Conservation (phyloP, 140 eudicot genomes). For the Bidens hawaiensis region DNA sequence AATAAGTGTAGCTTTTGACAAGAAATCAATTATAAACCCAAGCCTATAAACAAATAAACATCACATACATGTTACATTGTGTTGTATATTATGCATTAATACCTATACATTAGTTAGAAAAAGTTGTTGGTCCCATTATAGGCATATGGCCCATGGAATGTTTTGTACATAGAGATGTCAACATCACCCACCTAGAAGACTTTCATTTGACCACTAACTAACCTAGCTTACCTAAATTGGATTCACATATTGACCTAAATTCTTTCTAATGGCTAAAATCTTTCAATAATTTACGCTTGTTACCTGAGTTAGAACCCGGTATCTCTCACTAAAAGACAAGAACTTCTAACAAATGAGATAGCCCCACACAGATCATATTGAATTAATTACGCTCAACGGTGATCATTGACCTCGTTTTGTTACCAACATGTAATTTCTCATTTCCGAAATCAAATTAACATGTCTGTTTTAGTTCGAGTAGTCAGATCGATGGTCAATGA, state of each 20-base stretch:
- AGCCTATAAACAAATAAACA: slow-evolving; percentile 69
- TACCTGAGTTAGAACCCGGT: too few relatives aligned
- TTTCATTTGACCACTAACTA: slow-evolving; percentile 17
- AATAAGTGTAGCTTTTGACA: slow-evolving; percentile 82
- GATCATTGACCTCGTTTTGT: not conserved
- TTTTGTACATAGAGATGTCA: slow-evolving; percentile 21
- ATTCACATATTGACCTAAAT: not conserved
- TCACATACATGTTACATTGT: not conserved
- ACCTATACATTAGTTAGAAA: slow-evolving; percentile 1
- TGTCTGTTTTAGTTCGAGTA: not conserved
- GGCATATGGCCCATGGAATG: slow-evolving; percentile 28
- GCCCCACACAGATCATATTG: not conserved
- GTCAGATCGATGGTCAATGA: not conserved
- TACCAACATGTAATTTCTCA: not conserved
- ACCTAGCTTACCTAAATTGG: not conserved
- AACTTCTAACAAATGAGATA: too few relatives aligned
- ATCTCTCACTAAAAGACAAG: too few relatives aligned
- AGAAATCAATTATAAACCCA: slow-evolving; percentile 90
- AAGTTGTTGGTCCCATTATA: slow-evolving; percentile 8
- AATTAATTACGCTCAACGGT: not conserved
- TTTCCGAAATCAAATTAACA: not conserved
- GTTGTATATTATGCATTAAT: slow-evolving; percentile 7
- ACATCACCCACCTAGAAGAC: slow-evolving; percentile 4
- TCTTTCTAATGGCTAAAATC: too few relatives aligned
- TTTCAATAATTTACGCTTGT: too few relatives aligned